Evolutionary conservation across 768 basidiomycete genomes (phyloP), one percentile per base, ranked within the genome.

Genomic region (Hypholoma sublateritium): DNA sequence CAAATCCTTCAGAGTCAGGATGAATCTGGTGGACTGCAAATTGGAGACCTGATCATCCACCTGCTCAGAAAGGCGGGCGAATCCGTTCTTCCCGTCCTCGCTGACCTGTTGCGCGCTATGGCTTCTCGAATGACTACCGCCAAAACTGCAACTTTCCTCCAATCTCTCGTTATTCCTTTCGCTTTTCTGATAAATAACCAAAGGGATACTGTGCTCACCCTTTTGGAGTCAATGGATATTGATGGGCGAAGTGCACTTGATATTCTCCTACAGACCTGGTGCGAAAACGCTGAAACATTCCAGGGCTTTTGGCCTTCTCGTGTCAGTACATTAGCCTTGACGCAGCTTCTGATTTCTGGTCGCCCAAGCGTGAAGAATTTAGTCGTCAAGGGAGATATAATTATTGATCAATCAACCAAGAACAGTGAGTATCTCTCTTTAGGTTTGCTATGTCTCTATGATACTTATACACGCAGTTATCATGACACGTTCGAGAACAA

Each of bases 31-130:
- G 96, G 95, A 9, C 81, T 98, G 19, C 89, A 91, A 51, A 89
- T 98, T 46, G 97, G 97, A 17, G 96, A 98, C 66, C 78, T 99
- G 42, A 91, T 99, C 67, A 91, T 98, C 61, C 95, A 98, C 64
- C 77, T 98, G 22, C 77, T 99, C 48, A 82, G 96, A 22, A 86
- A 84, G 59, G 91, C 92, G 0, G 93, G 93, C 12, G 84, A 87
- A 12, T 76, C 86, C 1, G 82, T 98, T 17, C 77, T 91, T 0
- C 88, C 95, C 1, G 91, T 95, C 5, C 81, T 98, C 16, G 93
- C 94, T 2, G 87, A 93, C 60, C 80, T 99, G 14, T 75, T 98
- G 43, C 85, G 86, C 54, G 93, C 93, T 1, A 88, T 99, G 82
- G 79, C 93, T 0, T 74, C 73, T 8, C 82, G 95, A 1, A 90